Evolutionary conservation across 164 flowering plant species (phyloP), one percentile per base, ranked within the genome.

Genomic region (Dillenia turbinata): DNA sequence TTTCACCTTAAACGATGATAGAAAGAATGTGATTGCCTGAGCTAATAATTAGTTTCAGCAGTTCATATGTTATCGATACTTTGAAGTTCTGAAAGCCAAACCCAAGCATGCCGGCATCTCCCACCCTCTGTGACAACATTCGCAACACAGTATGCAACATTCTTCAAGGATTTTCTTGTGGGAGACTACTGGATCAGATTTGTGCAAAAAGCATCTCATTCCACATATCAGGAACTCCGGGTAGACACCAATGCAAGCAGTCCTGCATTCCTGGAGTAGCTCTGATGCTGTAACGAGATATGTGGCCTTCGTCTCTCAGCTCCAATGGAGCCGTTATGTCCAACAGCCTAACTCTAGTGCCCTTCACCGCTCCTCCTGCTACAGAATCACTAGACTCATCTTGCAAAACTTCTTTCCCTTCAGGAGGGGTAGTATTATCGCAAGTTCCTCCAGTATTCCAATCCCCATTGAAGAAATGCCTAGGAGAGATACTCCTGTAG

Each of bases 381-480:
- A 62, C 48, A 47, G 67, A 59, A 70, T 89, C 96, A 67, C 72
- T 65, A 7, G 91, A 85, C 53, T 83, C 83, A n/a, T 87, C 87
- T 54, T 75, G 79, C 9, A 64, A 22, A 46, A 85, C 77, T 70
- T 85, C 91, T 66, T 73, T 83, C 13, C 85, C 88, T 6, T 72
- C 71, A 8, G 85, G 66, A 1, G 89, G 92, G 12, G 67, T 76
- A 3, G 85, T 84, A 59, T 84, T 89, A 73, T 89, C 86, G 58
- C 96, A 89, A 65, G 83, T 87, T 43, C 96, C 96, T 54, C 96
- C 96, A 0, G 89, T 79, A 71, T 89, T 87, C 96, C 96, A 89
- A 57, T 89, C 96, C 51, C 96, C 96, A 60, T 83, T 71, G n/a
- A 84, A 76, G 68, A 87, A 89, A 80, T 89, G 96, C 71, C 96